Base-by-base conservation (phyloP, 371 early-diverging fungal species). In the Haplosporangium sp. region DNA sequence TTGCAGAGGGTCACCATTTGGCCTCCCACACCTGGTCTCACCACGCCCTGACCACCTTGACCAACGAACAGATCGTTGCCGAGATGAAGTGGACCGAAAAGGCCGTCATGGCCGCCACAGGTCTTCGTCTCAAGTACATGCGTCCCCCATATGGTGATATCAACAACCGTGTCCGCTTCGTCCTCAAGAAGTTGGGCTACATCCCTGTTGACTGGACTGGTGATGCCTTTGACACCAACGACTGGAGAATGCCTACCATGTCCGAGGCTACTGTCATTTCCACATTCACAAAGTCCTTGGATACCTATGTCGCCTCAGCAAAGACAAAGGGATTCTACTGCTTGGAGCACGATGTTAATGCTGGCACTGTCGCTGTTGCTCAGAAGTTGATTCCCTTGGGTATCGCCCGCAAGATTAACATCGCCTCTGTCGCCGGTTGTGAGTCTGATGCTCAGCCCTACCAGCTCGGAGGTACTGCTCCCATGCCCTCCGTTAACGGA, bases 61-160 rank as follows among this genome's bases (percentile, higher is more conserved):
- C 88, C 38, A 91, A 85, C 55, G 90, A 91, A 55, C 85, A 88
- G 69, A 84, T 94, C 45, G 85, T 92, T 48, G 91, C 91, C 57
- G 93, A 94, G 75, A 74, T 93, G 46, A 88, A 87, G 71, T 91
- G 88, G 88, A 90, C 86, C 12, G 91, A 87, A 72, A 67, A 81
- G 54, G 87, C 87, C 54, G 90, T 94, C 75, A 74, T 89, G 69
- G 86, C 86, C 36, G 84, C 88, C 47, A 90, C 85, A 51, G 92
- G 92, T 29, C 54, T 74, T n/a, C 76, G 74, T 8, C 82, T 86
- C 23, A 80, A 82, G 68, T 85, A 85, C 79, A 80, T 80, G 80
- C 83, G 88, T 40, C 89, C 90, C 52, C 91, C 93, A 23, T 90
- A 85, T 72, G 89, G 90, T 62, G 91, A 90, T 67, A 86, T 86